These are phyloP conservation scores for Solanum appendiculatum DNA, from an alignment of 257 asterid genomes.

Conservation along the genomic window DNA sequence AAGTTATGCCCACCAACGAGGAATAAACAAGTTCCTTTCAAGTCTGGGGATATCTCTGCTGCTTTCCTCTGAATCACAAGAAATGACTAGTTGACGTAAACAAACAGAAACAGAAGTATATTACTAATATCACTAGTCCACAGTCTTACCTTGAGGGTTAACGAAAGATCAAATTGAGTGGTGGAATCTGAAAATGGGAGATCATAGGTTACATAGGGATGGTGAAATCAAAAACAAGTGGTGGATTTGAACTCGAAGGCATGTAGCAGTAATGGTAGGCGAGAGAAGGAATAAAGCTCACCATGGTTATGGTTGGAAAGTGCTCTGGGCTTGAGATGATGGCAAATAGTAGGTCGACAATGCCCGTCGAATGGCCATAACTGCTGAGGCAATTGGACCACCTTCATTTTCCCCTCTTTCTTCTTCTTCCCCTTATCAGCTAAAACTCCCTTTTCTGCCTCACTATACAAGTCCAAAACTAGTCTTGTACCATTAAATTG, in stretches of 20 bases:
- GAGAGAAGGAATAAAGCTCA: neutral
- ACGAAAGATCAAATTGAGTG: conserved; percentile 24
- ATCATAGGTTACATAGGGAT: neutral
- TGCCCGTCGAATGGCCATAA: neutral
- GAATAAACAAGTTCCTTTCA: conserved; percentile 80
- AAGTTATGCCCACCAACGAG: conserved; percentile 61
- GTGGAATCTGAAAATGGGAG: neutral
- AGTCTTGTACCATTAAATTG: no score
- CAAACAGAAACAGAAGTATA: no score
- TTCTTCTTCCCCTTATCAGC: neutral
- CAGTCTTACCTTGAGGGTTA: conserved; percentile 54
- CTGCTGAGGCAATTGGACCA: neutral
- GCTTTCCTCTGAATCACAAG: conserved; percentile 60
- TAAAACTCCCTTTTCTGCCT: no score
- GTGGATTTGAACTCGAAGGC: no score
- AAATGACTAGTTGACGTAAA: conserved; percentile 10
- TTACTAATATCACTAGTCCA: no score
- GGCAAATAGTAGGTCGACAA: neutral
- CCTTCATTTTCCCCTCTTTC: neutral
- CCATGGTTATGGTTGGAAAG: neutral
- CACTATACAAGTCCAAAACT: no score
- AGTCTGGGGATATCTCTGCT: conserved; percentile 46
- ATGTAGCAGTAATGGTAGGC: no score
- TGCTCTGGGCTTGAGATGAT: neutral
- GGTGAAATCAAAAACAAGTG: no score